A percentile compares a stretch with the other conserved stretches of the same genome.
phyloP scores from a whole-genome alignment of 306 rosid species.

The Cucurbita argyrosperma region DNA sequence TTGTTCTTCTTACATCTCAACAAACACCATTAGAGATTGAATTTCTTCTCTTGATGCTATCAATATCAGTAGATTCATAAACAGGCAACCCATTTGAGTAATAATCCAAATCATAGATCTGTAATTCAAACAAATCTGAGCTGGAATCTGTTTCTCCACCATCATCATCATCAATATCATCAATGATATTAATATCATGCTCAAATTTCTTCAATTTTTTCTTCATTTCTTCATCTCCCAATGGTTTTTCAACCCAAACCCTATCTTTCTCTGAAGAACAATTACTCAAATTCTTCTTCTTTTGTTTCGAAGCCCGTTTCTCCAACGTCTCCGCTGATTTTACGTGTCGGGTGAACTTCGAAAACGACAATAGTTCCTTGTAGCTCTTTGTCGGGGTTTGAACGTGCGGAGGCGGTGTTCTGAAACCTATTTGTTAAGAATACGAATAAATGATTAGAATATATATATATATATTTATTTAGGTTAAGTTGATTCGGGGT shows the following conservation, averaged over 20 bases:
- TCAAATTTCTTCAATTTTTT: constrained; percentile 6
- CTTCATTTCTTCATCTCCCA: constrained; percentile 20
- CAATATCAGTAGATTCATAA: constrained; percentile 90
- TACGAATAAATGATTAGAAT: neutral
- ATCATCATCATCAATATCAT: constrained; percentile 5
- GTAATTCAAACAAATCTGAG: constrained; percentile 90
- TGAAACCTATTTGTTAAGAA: constrained; percentile 34
- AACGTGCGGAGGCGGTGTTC: constrained; percentile 64
- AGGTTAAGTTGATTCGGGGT: neutral
- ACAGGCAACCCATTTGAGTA: constrained; percentile 76
- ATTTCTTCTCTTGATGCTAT: constrained; percentile 70
- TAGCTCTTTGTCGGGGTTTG: constrained; percentile 59
- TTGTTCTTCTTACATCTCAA: neutral
- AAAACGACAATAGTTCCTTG: constrained; percentile 38
- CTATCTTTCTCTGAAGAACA: neutral
- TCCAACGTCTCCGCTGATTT: neutral
- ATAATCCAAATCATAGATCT: constrained; percentile 75
- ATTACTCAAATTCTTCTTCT: constrained; percentile 1
- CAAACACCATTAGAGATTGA: constrained; percentile 50
- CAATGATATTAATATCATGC: neutral
- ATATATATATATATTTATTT: no score
- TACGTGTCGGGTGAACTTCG: constrained; percentile 11
- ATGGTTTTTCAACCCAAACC: neutral
- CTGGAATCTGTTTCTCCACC: constrained; percentile 94
- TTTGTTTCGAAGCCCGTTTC: neutral